Conservation (phyloP, 2,329 filamentous ascomycete genomes). For the Verticillium albo-atrum region DNA sequence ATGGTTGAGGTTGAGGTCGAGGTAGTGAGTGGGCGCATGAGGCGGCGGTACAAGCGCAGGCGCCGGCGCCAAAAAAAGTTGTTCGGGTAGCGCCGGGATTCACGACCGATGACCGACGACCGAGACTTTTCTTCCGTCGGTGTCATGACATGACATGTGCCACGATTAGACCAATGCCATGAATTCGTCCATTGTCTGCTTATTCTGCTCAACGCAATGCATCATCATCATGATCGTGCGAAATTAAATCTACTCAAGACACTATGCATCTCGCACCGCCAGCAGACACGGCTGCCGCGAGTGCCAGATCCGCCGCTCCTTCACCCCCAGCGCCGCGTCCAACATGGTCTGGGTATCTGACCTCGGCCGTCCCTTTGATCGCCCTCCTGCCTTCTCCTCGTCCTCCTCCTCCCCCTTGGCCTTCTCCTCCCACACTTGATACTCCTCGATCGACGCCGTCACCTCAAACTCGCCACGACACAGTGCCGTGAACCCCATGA, state of each 20-base stretch:
- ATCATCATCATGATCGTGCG: background rate
- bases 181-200: background rate
- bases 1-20: too few species aligned
- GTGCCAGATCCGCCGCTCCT: slow-evolving; percentile 62
- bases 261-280: slow-evolving; percentile 47
- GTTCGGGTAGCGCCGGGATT: background rate
- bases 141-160: too few species aligned
- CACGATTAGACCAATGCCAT: too few species aligned
- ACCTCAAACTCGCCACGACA: slow-evolving; percentile 82
- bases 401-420: slow-evolving; percentile 22
- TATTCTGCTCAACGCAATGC: too few species aligned
- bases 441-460: slow-evolving; percentile 76
- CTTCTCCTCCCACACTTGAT: slow-evolving; percentile 45
- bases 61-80: too few species aligned
- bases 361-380: slow-evolving; percentile 33
- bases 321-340: slow-evolving; percentile 54
- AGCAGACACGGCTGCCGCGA: slow-evolving; percentile 53
- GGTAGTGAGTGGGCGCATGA: too few species aligned
- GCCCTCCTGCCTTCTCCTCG: too few species aligned
- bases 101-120: too few species aligned
- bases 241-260: too few species aligned
- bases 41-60: too few species aligned
- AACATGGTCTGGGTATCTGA: slow-evolving; percentile 53
- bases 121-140: background rate
- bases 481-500: slow-evolving; percentile 68